These are phyloP conservation scores for Diplotaxis tenuifolia DNA, from an alignment of 345 rosid species.

Conservation along the genomic window DNA sequence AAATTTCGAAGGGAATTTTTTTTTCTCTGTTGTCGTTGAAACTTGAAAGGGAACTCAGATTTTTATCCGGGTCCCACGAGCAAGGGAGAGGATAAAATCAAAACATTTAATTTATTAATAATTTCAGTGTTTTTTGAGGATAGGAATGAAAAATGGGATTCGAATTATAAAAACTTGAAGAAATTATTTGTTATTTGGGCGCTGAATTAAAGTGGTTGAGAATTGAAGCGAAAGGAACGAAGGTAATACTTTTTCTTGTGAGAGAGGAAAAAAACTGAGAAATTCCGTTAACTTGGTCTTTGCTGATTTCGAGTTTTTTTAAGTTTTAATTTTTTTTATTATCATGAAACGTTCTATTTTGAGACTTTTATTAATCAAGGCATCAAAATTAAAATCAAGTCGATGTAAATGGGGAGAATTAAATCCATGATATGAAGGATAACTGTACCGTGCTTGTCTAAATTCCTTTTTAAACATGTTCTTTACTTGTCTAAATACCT, in stretches of 20 bases:
- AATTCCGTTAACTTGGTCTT: constrained; percentile 29
- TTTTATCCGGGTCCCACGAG: constrained; percentile 39
- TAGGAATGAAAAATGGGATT: constrained; percentile 6
- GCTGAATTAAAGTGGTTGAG: constrained; percentile 35
- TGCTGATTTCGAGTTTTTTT: constrained; percentile 2
- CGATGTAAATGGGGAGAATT: background rate
- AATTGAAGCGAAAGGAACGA: constrained; percentile 32
- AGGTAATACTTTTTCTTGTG: constrained; percentile 4
- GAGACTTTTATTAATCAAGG: background rate
- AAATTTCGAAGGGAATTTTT: constrained; percentile 6
- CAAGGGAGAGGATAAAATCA: constrained; percentile 27
- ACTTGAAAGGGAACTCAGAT: constrained; percentile 35
- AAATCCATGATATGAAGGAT: background rate
- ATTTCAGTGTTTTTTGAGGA: background rate
- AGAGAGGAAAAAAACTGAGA: background rate
- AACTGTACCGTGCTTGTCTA: no score
- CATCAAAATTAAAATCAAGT: background rate
- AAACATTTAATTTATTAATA: background rate
- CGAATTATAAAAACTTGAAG: background rate
- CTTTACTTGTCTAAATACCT: background rate
- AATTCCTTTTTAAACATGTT: background rate
- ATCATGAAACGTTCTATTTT: constrained; percentile 1
- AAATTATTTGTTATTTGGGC: constrained; percentile 9
- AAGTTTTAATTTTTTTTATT: background rate
- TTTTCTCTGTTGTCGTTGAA: constrained; percentile 30